Percentiles rank a stretch among this genome's conserved stretches.
Evolutionary conservation across 1,284 basidiomycete genomes (phyloP).

Genomic region (Puccinia hordei): DNA sequence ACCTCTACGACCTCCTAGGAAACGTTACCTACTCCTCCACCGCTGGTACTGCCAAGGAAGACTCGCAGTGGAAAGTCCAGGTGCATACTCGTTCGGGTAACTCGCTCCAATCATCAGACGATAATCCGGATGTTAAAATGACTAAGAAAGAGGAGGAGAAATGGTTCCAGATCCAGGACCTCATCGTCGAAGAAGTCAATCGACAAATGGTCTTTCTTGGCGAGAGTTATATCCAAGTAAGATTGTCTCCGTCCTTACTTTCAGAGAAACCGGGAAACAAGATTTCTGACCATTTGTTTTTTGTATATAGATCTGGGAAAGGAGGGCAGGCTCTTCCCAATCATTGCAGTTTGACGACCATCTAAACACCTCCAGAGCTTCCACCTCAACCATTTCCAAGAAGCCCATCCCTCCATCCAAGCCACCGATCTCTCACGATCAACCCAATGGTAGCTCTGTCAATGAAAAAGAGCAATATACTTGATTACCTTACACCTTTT

Average conservation of each 20-base stretch:
- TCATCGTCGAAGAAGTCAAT: constrained; percentile 90
- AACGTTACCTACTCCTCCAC: constrained; percentile 94
- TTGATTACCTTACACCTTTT: not conserved
- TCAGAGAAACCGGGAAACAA: not conserved
- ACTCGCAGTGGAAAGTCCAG: constrained; percentile 84
- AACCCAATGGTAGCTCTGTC: not conserved
- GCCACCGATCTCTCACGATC: not conserved
- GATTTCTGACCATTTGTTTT: not conserved
- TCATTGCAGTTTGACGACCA: not conserved
- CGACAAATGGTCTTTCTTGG: constrained; percentile 98
- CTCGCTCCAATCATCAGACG: constrained; percentile 60
- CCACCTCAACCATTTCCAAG: not conserved
- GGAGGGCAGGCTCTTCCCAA: not conserved
- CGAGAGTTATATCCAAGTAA: constrained; percentile 88
- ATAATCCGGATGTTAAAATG: not conserved
- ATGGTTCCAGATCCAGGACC: constrained; percentile 96
- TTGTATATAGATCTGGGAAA: constrained; percentile 12
- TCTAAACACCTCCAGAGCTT: not conserved
- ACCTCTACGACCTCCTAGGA: constrained; percentile 86
- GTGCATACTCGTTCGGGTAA: constrained; percentile 65
- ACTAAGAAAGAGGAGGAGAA: constrained; percentile 77
- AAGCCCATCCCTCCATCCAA: not conserved
- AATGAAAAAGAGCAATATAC: constrained; percentile 2
- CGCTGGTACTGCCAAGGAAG: constrained; percentile 87
- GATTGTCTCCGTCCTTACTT: not conserved